phyloP scores from a whole-genome alignment of 2,329 filamentous ascomycete species.

The Aspergillus sp. region DNA sequence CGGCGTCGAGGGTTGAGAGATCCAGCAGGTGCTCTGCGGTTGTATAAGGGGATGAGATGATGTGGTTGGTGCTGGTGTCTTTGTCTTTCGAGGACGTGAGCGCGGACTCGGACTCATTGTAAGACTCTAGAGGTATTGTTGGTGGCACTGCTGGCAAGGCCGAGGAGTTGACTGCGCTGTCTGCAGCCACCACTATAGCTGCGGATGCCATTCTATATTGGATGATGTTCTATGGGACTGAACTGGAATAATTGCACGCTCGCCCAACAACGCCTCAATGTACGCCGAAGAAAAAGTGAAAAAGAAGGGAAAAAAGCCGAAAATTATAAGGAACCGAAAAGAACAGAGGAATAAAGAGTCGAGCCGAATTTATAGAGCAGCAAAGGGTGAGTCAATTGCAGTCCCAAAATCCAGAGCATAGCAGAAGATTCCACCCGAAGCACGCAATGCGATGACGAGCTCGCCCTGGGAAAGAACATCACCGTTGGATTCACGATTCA shows the following conservation, averaged over 20 bases:
- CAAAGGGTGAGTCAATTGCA: not conserved
- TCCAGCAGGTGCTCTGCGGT: constrained; percentile 70
- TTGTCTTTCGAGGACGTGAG: not conserved
- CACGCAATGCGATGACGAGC: constrained; percentile 22
- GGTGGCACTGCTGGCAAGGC: not conserved
- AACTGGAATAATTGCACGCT: not conserved
- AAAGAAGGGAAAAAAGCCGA: not conserved
- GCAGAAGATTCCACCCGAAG: constrained; percentile 15
- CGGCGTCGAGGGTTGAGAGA: constrained; percentile 63
- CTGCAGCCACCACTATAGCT: not conserved
- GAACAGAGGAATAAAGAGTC: not conserved
- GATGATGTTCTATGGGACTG: not conserved
- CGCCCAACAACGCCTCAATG: not conserved
- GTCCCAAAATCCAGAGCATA: constrained; percentile 2
- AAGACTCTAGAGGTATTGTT: not conserved
- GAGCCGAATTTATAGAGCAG: not conserved
- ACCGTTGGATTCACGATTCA: not conserved
- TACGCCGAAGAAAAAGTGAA: not conserved
- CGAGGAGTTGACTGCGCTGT: not conserved
- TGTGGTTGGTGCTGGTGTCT: not conserved
- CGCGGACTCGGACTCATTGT: not conserved
- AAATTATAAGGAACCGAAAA: not conserved
- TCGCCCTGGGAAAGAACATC: constrained; percentile 5
- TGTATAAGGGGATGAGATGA: constrained; percentile 74
- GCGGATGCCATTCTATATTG: constrained; percentile 9